phyloP scores from a whole-genome alignment of 768 basidiomycete genomes.

The Termitomyces sp. region DNA sequence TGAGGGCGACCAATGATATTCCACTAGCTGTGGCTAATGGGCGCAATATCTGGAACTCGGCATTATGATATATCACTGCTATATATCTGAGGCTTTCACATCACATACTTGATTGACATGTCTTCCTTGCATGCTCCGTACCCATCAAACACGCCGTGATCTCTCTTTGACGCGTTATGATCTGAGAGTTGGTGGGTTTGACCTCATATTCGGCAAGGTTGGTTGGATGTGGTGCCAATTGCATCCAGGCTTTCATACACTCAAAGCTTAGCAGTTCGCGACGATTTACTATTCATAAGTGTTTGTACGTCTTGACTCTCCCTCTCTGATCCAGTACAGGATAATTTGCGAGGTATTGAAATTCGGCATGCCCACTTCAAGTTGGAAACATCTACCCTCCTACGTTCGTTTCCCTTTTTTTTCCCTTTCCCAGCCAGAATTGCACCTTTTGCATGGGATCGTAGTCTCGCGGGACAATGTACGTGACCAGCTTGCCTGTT shows the following conservation, averaged over 20 bases:
- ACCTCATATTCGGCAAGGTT: background rate
- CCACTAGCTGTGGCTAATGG: constrained; percentile 24
- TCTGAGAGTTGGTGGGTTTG: background rate
- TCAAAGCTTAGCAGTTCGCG: background rate
- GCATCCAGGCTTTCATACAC: background rate
- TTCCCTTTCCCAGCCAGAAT: too few relatives aligned
- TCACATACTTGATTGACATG: constrained; percentile 1
- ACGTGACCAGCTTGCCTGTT: background rate
- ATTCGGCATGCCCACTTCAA: too few relatives aligned
- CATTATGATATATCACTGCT: constrained; percentile 31
- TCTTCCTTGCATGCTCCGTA: background rate
- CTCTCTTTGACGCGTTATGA: background rate
- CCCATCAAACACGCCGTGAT: background rate
- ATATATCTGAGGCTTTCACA: constrained; percentile 4
- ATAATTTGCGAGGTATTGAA: too few relatives aligned
- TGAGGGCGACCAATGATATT: constrained; percentile 20
- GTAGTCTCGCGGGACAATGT: background rate
- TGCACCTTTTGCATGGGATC: too few relatives aligned
- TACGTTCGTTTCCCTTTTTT: too few relatives aligned
- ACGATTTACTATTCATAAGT: background rate
- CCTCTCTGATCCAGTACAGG: background rate
- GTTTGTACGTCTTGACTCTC: background rate
- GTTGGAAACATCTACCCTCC: too few relatives aligned
- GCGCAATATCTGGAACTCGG: constrained; percentile 55
- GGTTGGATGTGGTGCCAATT: background rate